Conservation (phyloP, 2,329 filamentous ascomycete species). For the Cadophora sp. region DNA sequence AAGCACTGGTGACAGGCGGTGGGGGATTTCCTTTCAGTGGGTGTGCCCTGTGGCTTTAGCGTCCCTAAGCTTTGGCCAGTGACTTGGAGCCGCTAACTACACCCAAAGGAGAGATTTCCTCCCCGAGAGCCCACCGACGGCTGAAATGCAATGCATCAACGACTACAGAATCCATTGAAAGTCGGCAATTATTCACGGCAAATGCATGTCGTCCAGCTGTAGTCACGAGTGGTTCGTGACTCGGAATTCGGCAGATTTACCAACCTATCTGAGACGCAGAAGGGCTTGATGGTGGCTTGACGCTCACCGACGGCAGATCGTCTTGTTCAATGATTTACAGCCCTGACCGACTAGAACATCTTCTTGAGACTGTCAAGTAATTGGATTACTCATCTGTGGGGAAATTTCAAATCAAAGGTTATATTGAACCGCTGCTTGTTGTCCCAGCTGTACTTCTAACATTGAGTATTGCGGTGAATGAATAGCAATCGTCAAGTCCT, state of each 20-base stretch:
- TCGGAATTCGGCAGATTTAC: neutral
- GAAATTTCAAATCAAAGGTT: neutral
- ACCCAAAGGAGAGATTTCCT: neutral
- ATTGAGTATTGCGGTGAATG: neutral
- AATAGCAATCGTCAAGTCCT: neutral
- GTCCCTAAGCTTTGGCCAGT: neutral
- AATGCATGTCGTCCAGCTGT: neutral
- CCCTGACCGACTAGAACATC: too few relatives aligned
- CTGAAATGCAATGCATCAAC: slow-evolving; percentile 3
- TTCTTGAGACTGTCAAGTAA: too few relatives aligned
- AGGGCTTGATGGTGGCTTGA: too few relatives aligned
- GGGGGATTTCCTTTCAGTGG: slow-evolving; percentile 1
- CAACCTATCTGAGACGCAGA: too few relatives aligned
- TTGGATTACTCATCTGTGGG: too few relatives aligned
- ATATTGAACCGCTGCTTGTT: neutral
- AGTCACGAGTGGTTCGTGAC: neutral
- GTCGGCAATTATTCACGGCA: slow-evolving; percentile 22
- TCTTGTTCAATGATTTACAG: too few relatives aligned
- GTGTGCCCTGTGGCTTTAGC: neutral
- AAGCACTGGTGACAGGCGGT: neutral
- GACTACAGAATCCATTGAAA: neutral
- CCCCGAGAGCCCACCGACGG: slow-evolving; percentile 1
- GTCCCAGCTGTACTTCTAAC: neutral
- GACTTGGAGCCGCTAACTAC: neutral
- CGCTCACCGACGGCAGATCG: too few relatives aligned